Evolutionary conservation across 352 stramenopile genomes (phyloP).

Genomic region (Phytopythium delawarense): DNA sequence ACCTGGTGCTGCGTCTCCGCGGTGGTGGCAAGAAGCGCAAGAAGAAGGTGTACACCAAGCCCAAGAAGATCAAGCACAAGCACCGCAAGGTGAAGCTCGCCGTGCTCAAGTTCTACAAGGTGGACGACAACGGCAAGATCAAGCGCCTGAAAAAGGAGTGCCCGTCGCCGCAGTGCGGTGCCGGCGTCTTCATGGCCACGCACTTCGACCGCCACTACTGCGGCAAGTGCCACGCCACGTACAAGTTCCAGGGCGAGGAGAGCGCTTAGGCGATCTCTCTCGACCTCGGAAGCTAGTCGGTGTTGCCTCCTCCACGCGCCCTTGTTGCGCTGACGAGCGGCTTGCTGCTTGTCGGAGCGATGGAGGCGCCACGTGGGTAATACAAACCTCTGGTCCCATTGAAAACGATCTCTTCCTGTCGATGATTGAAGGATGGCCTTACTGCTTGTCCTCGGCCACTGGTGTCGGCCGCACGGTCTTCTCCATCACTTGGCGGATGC

Average conservation of each 20-base stretch:
- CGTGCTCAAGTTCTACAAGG: slow-evolving; percentile 97
- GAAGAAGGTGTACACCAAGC: slow-evolving; percentile 99
- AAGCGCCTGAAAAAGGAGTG: slow-evolving; percentile 97
- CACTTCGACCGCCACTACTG: slow-evolving; percentile 99
- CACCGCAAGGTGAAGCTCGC: slow-evolving; percentile 97
- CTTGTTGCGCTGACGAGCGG: not conserved
- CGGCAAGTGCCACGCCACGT: slow-evolving; percentile 98
- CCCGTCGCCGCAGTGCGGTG: slow-evolving; percentile 92
- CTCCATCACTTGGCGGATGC: slow-evolving; percentile 48
- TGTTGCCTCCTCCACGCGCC: slow-evolving; percentile 1
- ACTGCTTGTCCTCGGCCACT: not conserved
- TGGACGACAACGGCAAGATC: slow-evolving; percentile 96
- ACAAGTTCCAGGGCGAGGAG: slow-evolving; percentile 87
- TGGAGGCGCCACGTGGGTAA: not conserved
- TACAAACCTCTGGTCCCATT: slow-evolving; percentile 10
- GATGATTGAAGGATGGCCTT: not conserved
- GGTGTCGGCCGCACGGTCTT: slow-evolving; percentile 12
- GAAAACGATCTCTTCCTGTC: not conserved
- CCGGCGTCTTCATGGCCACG: slow-evolving; percentile 99
- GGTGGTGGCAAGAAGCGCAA: slow-evolving; percentile 99
- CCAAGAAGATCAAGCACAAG: slow-evolving; percentile 99
- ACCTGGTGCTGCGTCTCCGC: slow-evolving; percentile 96
- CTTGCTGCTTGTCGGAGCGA: not conserved
- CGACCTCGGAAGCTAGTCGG: not conserved
- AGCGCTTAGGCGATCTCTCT: slow-evolving; percentile 38